Base-by-base conservation (phyloP, 345 rosid genomes). In the Kernera saxatilis region DNA sequence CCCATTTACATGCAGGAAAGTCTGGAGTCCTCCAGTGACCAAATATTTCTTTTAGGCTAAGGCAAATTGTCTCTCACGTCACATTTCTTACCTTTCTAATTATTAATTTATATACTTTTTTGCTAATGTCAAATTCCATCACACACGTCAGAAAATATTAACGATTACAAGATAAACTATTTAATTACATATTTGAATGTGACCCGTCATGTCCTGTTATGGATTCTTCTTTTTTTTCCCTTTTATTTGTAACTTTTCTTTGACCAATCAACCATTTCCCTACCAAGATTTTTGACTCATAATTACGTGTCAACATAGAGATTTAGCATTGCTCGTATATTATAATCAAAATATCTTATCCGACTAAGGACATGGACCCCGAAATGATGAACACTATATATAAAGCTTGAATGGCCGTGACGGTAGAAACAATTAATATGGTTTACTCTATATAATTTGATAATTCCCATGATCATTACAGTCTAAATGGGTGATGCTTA, bases 331-430 rank as follows among this genome's bases (percentile, higher is more conserved):
- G 41, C 41, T 64, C 64, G n/a, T 25, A 54, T 35, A 55, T 7
- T 45, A 45, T 73, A 64, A 26, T 73, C 65, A 64, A 64, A 73
- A 45, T 64, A 73, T 73, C 77, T 64, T 73, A 64, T 64, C 43
- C 51, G 18, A 55, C 77, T 33, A 54, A 15, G 29, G 56, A 64
- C 39, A 44, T 64, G 48, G 70, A 25, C 56, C 76, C 48, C 46
- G 52, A 32, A 51, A 62, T 40, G 27, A n/a, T 25, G 35, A 53
- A 52, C 27, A 62, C 33, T 41, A 15, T 18, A 11, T 45, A 7
- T 11, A 30, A 52, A 51, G 54, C 35, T 39, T 30, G 19, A 37
- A 37, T 50, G 26, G 67, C 3, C 14, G 26, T 40, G 53, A 23
- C 53, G 6, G 11, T 17, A 23, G 25, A 49, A 35, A 32, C 10